phyloP scores from a whole-genome alignment of 2,329 filamentous ascomycete genomes.

The Teratosphaeria pseudoeucalypti region DNA sequence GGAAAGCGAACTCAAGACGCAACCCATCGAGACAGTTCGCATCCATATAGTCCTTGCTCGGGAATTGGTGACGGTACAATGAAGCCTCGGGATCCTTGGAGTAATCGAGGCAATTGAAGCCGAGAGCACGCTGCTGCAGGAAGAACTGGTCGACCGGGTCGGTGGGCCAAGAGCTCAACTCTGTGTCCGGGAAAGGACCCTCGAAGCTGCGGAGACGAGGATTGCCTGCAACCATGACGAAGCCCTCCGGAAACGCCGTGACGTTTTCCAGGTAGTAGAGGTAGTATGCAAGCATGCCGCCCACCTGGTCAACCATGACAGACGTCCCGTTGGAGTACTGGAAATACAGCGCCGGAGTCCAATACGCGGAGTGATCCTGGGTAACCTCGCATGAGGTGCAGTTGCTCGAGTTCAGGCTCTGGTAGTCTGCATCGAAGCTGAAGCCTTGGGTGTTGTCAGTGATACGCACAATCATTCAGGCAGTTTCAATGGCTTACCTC shows the following conservation, averaged over 20 bases:
- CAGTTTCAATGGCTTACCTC: conserved; percentile 46
- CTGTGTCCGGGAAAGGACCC: conserved; percentile 54
- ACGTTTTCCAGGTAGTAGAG: conserved; percentile 58
- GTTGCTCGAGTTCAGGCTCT: conserved; percentile 43
- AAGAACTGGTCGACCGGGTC: conserved; percentile 58
- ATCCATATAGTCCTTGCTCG: conserved; percentile 70
- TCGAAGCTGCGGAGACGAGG: conserved; percentile 58
- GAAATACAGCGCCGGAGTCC: conserved; percentile 70
- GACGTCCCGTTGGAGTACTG: conserved; percentile 55
- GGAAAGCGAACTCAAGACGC: conserved; percentile 77
- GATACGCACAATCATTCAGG: neutral
- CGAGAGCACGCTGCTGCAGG: conserved; percentile 69
- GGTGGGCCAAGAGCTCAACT: conserved; percentile 59
- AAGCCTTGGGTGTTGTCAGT: conserved; percentile 45
- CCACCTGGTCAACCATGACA: conserved; percentile 61
- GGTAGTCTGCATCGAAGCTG: conserved; percentile 44
- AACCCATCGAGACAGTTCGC: conserved; percentile 71
- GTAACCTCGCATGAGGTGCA: conserved; percentile 75
- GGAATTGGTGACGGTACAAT: conserved; percentile 70
- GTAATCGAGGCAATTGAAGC: conserved; percentile 95
- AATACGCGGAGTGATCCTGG: conserved; percentile 82
- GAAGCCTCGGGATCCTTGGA: conserved; percentile 54
- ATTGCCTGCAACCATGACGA: conserved; percentile 74
- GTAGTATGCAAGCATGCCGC: conserved; percentile 87
- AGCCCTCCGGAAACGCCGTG: conserved; percentile 63